Evolutionary conservation across 2,329 filamentous ascomycete species (phyloP), one percentile per base, ranked within the genome.

Genomic region (Aspergillus unguis): DNA sequence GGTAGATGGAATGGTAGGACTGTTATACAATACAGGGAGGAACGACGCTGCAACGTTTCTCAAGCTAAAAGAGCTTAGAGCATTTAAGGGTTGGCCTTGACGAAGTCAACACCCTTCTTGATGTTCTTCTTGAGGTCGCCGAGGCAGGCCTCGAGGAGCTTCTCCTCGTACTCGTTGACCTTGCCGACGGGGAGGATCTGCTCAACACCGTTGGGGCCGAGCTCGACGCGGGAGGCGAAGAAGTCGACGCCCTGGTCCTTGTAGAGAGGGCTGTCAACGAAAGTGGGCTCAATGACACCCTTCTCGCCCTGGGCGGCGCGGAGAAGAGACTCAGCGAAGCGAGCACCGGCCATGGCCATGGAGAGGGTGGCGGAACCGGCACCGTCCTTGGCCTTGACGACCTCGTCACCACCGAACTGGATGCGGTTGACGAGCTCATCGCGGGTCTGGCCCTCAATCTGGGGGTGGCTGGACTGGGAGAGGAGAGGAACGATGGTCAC

Each of bases 341-440:
- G 82, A 60, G 83, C 84, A 79, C 92, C 92, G 63, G 92, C 92
- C 85, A 96, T 92, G 70, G 92, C 92, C 92, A 99, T 99, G 80
- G 91, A 96, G 66, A 97, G 88, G 60, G 92, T 97, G 73, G 92
- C 92, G 65, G 91, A 96, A 67, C 92, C 92, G 69, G 92, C 91
- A 77, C 92, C 94, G 73, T 92, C 92, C 88, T 97, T 97, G 78
- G 92, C 94, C 85, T 96, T 85, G 80, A 97, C 92, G 65, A 97
- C 92, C 86, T 97, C 92, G 75, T 97, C 92, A 82, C 92, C 92
- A 76, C 94, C 92, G 75, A 97, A 97, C 81, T 97, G 92, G 70
- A 97, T 94, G 75, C 94, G 92, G 76, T 92, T 85, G 78, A 97
- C 80, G 68, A 97, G 90, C 58, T 83, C 82, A 61, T 85, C 83